Evolutionary conservation across 2,329 filamentous ascomycete species (phyloP).

Genomic region (Fusarium sp.): DNA sequence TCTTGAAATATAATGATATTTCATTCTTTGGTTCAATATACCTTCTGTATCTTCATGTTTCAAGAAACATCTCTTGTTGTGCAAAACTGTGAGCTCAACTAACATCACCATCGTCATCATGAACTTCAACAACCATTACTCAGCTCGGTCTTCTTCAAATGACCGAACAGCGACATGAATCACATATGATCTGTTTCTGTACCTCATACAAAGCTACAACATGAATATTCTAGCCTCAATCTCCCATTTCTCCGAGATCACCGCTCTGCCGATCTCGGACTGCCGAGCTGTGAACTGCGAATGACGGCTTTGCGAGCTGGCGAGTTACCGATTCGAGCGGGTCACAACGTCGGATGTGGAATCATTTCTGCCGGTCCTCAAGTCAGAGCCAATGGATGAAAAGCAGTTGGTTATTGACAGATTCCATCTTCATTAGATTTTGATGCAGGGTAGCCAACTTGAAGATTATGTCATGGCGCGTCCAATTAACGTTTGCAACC

Average conservation of each 20-base stretch:
- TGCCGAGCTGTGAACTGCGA: not conserved
- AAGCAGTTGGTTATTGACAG: not conserved
- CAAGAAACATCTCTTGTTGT: not conserved
- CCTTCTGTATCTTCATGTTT: fast-evolving
- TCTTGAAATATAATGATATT: not conserved
- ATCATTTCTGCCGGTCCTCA: not conserved
- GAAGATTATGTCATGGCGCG: slow-evolving; percentile 44
- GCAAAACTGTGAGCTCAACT: not conserved
- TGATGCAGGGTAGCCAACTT: slow-evolving; percentile 12
- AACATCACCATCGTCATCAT: not conserved
- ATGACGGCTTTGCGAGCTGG: slow-evolving; percentile 6
- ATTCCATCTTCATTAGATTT: not conserved
- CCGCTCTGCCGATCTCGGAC: slow-evolving; percentile 29
- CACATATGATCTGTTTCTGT: not conserved
- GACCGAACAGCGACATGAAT: slow-evolving; percentile 14
- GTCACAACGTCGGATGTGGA: not conserved
- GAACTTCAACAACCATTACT: not conserved
- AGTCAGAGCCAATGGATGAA: not conserved
- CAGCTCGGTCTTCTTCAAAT: slow-evolving; percentile 13
- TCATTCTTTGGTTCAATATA: too few species aligned
- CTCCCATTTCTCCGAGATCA: slow-evolving; percentile 14
- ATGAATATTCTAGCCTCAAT: not conserved
- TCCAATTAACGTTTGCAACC: slow-evolving; percentile 5
- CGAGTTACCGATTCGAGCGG: not conserved
- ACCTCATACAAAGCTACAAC: not conserved